These are phyloP conservation scores for Sarcomyxa edulis DNA, from an alignment of 768 basidiomycete genomes.

Conservation along the genomic window DNA sequence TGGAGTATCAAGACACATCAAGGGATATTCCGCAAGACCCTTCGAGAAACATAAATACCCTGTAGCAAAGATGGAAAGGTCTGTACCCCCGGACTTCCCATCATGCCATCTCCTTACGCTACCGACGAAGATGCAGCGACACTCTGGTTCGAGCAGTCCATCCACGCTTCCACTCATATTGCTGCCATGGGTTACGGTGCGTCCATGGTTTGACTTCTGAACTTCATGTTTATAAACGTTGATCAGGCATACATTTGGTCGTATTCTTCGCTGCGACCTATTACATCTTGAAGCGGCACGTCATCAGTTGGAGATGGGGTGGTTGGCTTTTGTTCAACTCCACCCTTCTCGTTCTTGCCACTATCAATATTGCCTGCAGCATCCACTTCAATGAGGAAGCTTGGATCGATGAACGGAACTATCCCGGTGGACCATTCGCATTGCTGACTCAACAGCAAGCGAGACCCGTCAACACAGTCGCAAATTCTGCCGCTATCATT, in stretches of 20 bases:
- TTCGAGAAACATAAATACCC: no score
- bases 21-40: no score
- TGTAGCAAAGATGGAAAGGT: no score
- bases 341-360: conserved; percentile 8
- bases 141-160: conserved; percentile 17
- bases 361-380: conserved; percentile 14
- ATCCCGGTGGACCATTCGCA: conserved; percentile 27
- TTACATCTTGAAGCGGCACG: conserved; percentile 2
- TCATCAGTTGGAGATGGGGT: neutral
- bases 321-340: conserved; percentile 8
- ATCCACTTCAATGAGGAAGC: conserved; percentile 15
- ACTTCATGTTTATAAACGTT: neutral
- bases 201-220: neutral
- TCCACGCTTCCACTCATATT: conserved; percentile 13
- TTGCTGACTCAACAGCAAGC: conserved; percentile 22
- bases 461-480: conserved; percentile 16
- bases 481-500: conserved; percentile 18
- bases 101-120: conserved; percentile 13
- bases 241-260: conserved; percentile 13
- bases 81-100: no score
- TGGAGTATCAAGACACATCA: no score
- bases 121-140: conserved; percentile 8
- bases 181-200: conserved; percentile 17
- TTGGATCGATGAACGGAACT: conserved; percentile 26
- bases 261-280: conserved; percentile 11